Evolutionary conservation across 495 filamentous ascomycete genomes (phyloP).

Genomic region (Extremus antarcticus): DNA sequence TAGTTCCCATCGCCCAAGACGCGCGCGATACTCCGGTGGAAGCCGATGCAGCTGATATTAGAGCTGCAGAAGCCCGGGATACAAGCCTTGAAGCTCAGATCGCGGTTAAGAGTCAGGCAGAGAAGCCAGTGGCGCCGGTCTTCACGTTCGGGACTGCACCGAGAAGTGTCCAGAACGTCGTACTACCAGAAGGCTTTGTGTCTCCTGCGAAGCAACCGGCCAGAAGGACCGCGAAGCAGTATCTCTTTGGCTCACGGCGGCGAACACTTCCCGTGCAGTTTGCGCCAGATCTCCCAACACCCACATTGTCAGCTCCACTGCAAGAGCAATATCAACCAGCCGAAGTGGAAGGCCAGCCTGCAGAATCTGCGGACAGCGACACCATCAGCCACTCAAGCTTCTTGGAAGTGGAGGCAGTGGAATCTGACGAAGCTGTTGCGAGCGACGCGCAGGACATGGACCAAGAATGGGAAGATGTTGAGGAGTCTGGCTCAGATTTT

Average conservation of each 20-base stretch:
- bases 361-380: not conserved
- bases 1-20: too few species aligned
- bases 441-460: not conserved
- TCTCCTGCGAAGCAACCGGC: not conserved
- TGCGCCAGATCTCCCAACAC: not conserved
- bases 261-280: slow-evolving; percentile 6
- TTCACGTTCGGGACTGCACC: too few species aligned
- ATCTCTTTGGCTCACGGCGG: not conserved
- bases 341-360: not conserved
- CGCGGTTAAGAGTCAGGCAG: too few species aligned
- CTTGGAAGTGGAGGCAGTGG: not conserved
- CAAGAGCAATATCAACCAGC: not conserved
- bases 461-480: slow-evolving; percentile 3
- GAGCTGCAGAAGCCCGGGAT: too few species aligned
- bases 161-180: not conserved
- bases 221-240: not conserved
- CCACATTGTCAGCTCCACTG: not conserved
- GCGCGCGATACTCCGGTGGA: too few species aligned
- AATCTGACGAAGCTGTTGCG: not conserved
- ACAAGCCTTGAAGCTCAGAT: too few species aligned
- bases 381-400: not conserved
- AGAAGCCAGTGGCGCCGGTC: too few species aligned
- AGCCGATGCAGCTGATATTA: too few species aligned
- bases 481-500: not conserved
- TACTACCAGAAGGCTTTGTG: not conserved